phyloP scores from a whole-genome alignment of 1,284 basidiomycete genomes.

The Ceratobasidium sp. region DNA sequence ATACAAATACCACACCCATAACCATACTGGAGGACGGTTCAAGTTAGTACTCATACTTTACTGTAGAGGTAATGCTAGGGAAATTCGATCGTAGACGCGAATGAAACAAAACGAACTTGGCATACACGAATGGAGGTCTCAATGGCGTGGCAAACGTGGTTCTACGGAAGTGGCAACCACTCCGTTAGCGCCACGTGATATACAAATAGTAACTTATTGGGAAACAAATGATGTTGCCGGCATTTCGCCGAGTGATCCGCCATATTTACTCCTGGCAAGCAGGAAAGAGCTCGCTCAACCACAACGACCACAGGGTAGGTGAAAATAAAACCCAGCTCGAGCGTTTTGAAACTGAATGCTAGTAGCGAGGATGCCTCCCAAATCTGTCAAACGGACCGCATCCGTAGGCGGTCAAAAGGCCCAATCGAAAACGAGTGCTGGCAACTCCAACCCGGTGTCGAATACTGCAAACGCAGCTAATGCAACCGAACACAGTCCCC shows the following conservation, averaged over 20 bases:
- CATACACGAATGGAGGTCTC: no score
- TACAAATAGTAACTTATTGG: neutral
- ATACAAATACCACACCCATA: no score
- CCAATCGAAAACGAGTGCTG: slow-evolving; percentile 7
- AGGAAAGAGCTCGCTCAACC: neutral
- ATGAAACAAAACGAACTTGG: no score
- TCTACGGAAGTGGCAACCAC: neutral
- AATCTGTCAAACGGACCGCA: slow-evolving; percentile 4
- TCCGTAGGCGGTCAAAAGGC: slow-evolving; percentile 3
- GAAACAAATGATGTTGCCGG: slow-evolving; percentile 1
- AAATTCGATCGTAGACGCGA: no score
- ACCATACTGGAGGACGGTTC: no score
- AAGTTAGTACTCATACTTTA: no score
- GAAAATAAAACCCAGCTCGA: neutral
- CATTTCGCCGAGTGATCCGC: slow-evolving; percentile 18
- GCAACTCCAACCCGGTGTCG: neutral
- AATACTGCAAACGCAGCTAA: neutral
- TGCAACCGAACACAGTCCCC: neutral
- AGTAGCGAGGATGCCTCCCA: slow-evolving; percentile 14
- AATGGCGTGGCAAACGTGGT: neutral
- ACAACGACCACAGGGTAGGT: slow-evolving; percentile 8
- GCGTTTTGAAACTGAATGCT: neutral
- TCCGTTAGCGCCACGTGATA: slow-evolving; percentile 26
- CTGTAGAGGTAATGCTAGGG: no score
- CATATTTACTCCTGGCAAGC: neutral